These are phyloP conservation scores for Gynochthodes officinalis DNA, from an alignment of 257 asterid genomes.

Conservation along the genomic window DNA sequence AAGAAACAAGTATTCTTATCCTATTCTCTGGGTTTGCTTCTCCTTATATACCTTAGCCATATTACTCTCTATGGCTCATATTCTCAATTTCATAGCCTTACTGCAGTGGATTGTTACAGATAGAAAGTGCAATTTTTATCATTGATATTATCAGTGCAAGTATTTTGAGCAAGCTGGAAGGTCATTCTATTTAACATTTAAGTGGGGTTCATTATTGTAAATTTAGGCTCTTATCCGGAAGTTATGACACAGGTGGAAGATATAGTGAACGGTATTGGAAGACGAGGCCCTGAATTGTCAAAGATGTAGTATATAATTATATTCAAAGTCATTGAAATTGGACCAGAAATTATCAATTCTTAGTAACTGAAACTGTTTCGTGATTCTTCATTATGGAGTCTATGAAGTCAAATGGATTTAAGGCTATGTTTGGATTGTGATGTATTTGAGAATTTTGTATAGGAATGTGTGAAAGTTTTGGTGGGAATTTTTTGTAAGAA, in stretches of 20 bases:
- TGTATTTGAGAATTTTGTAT: too few relatives aligned
- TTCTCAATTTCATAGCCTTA: background rate
- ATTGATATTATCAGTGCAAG: background rate
- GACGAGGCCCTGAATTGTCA: background rate
- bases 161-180: background rate
- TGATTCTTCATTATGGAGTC: background rate
- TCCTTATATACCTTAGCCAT: too few relatives aligned
- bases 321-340: background rate
- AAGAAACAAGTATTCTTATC: background rate
- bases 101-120: background rate
- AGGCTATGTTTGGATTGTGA: too few relatives aligned
- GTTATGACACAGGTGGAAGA: background rate
- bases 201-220: too few relatives aligned
- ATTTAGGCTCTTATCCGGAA: background rate
- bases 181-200: background rate
- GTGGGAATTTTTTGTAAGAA: too few relatives aligned
- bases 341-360: background rate
- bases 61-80: background rate
- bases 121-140: background rate
- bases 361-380: background rate
- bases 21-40: background rate
- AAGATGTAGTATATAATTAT: background rate
- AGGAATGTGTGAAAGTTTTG: too few relatives aligned
- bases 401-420: background rate
- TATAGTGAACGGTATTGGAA: background rate